phyloP scores from a whole-genome alignment of 2,329 filamentous ascomycete genomes.

The Arachnomyces sp. region DNA sequence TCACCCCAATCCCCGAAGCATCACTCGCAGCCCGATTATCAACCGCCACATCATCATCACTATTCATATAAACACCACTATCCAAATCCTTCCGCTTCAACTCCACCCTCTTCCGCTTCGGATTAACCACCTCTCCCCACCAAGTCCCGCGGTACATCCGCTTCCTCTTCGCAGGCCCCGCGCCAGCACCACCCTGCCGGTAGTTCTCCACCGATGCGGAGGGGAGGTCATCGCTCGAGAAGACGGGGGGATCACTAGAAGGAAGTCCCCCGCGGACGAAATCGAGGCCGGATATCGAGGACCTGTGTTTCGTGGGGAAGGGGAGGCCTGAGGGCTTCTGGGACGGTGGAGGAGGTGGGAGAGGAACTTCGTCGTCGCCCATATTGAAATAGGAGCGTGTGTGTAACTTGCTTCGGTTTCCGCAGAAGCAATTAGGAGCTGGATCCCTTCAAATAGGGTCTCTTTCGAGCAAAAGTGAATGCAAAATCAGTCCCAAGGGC shows the following conservation, averaged over 20 bases:
- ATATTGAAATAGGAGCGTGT: no score
- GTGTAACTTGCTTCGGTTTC: no score
- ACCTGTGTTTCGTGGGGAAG: slow-evolving; percentile 18
- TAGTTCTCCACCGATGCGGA: slow-evolving; percentile 39
- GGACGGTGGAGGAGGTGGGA: slow-evolving; percentile 21
- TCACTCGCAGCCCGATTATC: slow-evolving; percentile 28
- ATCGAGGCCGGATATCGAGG: slow-evolving; percentile 27
- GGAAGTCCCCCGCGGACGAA: slow-evolving; percentile 24
- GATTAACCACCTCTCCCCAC: slow-evolving; percentile 35
- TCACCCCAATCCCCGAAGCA: slow-evolving; percentile 27
- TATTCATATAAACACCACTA: slow-evolving; percentile 42
- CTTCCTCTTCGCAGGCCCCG: slow-evolving; percentile 22
- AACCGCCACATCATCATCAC: slow-evolving; percentile 33
- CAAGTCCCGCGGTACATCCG: slow-evolving; percentile 38
- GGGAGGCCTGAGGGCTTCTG: slow-evolving; percentile 13
- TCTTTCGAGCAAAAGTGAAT: no score
- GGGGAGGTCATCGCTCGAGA: slow-evolving; percentile 41
- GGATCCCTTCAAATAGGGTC: no score
- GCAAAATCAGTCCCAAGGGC: no score
- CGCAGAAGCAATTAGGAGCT: no score
- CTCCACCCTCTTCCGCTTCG: slow-evolving; percentile 31
- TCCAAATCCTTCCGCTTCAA: slow-evolving; percentile 39
- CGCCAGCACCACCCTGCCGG: slow-evolving; percentile 18
- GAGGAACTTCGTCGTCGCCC: slow-evolving; percentile 29
- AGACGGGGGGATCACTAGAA: slow-evolving; percentile 38